phyloP scores from a whole-genome alignment of 2,329 filamentous ascomycete genomes.

The Paecilomyces dactylethromorphus region DNA sequence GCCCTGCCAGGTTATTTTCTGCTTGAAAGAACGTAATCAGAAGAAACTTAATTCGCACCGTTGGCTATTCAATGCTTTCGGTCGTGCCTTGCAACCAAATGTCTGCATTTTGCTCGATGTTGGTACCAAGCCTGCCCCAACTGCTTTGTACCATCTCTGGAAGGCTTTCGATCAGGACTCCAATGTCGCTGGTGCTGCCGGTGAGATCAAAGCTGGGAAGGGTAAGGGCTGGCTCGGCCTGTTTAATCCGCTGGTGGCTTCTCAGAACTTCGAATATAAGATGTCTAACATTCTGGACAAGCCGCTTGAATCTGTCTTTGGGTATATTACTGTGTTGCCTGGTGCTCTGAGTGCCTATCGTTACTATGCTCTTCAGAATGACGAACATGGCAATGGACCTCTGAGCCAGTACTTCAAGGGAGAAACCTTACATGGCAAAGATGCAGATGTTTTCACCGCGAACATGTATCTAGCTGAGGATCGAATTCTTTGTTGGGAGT shows the following conservation, averaged over 20 bases:
- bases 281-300: slow-evolving; percentile 99
- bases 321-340: slow-evolving; percentile 94
- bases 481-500: slow-evolving; percentile 96
- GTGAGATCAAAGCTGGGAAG: slow-evolving; percentile 96
- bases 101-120: slow-evolving; percentile 96
- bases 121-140: slow-evolving; percentile 82
- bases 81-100: slow-evolving; percentile 84
- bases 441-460: slow-evolving; percentile 94
- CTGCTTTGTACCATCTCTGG: slow-evolving; percentile 95
- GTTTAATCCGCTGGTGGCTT: slow-evolving; percentile 88
- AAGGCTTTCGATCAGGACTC: slow-evolving; percentile 98
- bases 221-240: slow-evolving; percentile 71
- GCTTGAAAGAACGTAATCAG: slow-evolving; percentile 93
- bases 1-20: slow-evolving; percentile 97
- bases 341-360: slow-evolving; percentile 93
- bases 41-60: slow-evolving; percentile 98
- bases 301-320: slow-evolving; percentile 92
- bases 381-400: slow-evolving; percentile 89
- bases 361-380: slow-evolving; percentile 93
- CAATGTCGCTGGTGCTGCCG: slow-evolving; percentile 91
- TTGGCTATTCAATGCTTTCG: slow-evolving; percentile 99
- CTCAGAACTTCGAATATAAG: slow-evolving; percentile 99
- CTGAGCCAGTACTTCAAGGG: slow-evolving; percentile 99
- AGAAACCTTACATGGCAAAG: slow-evolving; percentile 89
- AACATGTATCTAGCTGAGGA: slow-evolving; percentile 99